Evolutionary conservation across 2,329 filamentous ascomycete species (phyloP).

Genomic region (Aspergillus sp.): DNA sequence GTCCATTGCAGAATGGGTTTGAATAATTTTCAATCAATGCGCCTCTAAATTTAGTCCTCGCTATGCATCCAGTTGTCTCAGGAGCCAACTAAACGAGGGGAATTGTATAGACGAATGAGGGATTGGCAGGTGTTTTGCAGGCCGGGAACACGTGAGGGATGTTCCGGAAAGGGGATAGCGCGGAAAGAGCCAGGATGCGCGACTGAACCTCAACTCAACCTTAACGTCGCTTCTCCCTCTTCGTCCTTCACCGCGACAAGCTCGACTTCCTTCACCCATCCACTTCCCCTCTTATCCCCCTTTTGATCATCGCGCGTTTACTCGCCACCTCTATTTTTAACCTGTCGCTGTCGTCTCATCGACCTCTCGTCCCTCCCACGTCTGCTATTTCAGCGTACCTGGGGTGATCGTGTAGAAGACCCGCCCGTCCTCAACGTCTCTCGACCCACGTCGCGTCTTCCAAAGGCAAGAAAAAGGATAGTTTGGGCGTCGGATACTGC

Average conservation of each 20-base stretch:
- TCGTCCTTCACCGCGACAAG: constrained; percentile 20
- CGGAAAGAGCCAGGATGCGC: constrained; percentile 13
- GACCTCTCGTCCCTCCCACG: constrained; percentile 3
- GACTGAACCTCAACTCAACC: constrained; percentile 21
- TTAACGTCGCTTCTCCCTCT: constrained; percentile 24
- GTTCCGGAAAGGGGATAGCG: constrained; percentile 26
- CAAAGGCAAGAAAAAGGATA: constrained; percentile 21
- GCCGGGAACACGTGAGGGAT: constrained; percentile 17
- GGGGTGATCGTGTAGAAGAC: constrained; percentile 20
- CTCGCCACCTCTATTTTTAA: neutral
- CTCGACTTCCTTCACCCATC: constrained; percentile 14
- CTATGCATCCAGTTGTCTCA: neutral
- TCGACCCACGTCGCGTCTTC: constrained; percentile 18
- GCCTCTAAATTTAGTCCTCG: neutral
- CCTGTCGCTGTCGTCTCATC: neutral
- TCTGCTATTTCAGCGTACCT: constrained; percentile 5
- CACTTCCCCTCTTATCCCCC: constrained; percentile 9
- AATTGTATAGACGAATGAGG: neutral
- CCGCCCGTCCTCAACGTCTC: constrained; percentile 13
- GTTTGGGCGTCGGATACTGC: constrained; percentile 19
- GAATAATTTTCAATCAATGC: neutral
- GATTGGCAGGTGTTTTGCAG: neutral
- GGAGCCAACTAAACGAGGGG: neutral
- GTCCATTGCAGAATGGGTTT: constrained; percentile 27
- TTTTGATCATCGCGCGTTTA: constrained; percentile 12